These are phyloP conservation scores for Tricholomella constricta DNA, from an alignment of 768 basidiomycete genomes.

Conservation along the genomic window DNA sequence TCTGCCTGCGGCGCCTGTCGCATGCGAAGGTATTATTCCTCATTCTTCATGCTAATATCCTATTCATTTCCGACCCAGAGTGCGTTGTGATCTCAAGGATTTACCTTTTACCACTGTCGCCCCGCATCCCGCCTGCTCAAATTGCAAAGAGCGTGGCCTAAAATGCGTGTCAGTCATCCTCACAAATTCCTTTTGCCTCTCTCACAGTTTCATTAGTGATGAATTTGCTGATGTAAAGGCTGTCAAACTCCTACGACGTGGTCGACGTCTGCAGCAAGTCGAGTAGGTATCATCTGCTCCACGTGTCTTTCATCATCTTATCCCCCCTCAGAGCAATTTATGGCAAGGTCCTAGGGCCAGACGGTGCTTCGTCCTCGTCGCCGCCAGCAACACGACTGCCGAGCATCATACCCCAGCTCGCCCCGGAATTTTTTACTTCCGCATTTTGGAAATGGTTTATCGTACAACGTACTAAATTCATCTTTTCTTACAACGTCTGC, in stretches of 20 bases:
- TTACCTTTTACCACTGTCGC: conserved; percentile 54
- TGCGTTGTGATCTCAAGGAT: conserved; percentile 93
- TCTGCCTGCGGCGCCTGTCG: conserved; percentile 95
- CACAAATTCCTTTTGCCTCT: conserved; percentile 2
- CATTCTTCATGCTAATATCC: conserved; percentile 4
- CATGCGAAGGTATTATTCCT: conserved; percentile 65
- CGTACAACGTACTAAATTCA: conserved; percentile 65
- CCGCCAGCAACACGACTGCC: conserved; percentile 43
- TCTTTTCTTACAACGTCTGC: not conserved
- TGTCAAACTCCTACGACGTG: conserved; percentile 80
- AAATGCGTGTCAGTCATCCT: conserved; percentile 85
- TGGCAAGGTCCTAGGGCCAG: conserved; percentile 60
- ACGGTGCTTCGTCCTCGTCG: conserved; percentile 35
- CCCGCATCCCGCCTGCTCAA: conserved; percentile 68
- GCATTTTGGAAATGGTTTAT: conserved; percentile 85
- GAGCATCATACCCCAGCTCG: conserved; percentile 69
- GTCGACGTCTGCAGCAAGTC: conserved; percentile 80
- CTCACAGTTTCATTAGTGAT: conserved; percentile 54
- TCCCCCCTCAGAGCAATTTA: conserved; percentile 64
- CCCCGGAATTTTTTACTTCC: conserved; percentile 79
- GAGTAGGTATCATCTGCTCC: conserved; percentile 53
- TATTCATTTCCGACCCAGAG: conserved; percentile 46
- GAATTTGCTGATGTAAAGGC: conserved; percentile 92
- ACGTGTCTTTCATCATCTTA: conserved; percentile 10
- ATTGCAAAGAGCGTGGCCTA: conserved; percentile 85